Conservation (phyloP, 768 basidiomycete genomes). For the Leccinum variicolor region DNA sequence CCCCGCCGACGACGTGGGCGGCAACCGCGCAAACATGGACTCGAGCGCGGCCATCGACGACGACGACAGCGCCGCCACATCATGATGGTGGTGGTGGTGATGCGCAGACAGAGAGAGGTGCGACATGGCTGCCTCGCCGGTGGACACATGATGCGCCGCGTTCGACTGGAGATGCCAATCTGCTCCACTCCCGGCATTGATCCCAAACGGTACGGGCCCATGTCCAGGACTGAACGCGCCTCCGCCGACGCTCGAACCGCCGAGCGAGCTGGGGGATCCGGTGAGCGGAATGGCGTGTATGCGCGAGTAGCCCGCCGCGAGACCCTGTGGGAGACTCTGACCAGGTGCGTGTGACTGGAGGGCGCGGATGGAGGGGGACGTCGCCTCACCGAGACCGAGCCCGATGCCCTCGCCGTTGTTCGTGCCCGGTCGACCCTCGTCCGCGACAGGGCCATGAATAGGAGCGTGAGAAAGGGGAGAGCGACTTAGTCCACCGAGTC, state of each 20-base stretch:
- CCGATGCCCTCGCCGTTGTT: constrained; percentile 15
- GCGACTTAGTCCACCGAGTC: constrained; percentile 26
- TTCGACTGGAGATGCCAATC: constrained; percentile 31
- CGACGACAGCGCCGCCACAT: constrained; percentile 5
- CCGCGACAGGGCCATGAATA: constrained; percentile 23
- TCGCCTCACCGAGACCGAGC: constrained; percentile 29
- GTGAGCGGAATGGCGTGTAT: constrained; percentile 68
- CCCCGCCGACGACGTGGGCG: constrained; percentile 6
- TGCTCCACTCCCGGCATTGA: constrained; percentile 24
- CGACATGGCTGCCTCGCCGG: constrained; percentile 16
- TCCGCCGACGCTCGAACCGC: constrained; percentile 26
- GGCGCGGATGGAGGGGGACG: constrained; percentile 79
- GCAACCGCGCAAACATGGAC: constrained; percentile 51
- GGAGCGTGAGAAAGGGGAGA: constrained; percentile 27
- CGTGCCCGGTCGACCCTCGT: constrained; percentile 21
- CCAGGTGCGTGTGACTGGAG: constrained; percentile 87
- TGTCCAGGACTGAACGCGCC: constrained; percentile 30
- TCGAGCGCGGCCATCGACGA: constrained; percentile 38
- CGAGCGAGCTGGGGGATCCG: constrained; percentile 36
- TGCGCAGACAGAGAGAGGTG: constrained; percentile 25
- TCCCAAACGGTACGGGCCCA: constrained; percentile 29
- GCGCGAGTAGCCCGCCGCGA: constrained; percentile 72
- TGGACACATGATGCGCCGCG: constrained; percentile 14
- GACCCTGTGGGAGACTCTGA: constrained; percentile 74
- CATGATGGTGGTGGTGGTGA: constrained; percentile 26